A percentile compares a stretch with the other conserved stretches of the same genome.
Conservation (phyloP, 495 filamentous ascomycete species). For the Staphylotrichum tortipilum region DNA sequence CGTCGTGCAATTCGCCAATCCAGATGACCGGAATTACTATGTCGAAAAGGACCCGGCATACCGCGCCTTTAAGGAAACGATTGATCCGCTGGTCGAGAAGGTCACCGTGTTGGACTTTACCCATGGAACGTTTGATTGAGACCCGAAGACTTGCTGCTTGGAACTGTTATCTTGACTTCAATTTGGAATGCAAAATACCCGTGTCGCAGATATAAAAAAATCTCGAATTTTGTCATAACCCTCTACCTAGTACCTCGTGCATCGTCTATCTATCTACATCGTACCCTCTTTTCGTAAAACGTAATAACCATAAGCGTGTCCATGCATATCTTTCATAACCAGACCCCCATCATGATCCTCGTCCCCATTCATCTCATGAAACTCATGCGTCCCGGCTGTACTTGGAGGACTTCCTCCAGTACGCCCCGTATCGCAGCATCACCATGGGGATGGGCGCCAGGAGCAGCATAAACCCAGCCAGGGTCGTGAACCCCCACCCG, state of each 20-base stretch:
- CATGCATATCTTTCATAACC: neutral
- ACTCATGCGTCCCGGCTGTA: conserved; percentile 29
- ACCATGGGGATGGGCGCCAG: conserved; percentile 45
- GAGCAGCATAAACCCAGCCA: conserved; percentile 29
- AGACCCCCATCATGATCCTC: neutral
- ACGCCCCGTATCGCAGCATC: conserved; percentile 40
- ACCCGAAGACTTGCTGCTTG: too few species aligned
- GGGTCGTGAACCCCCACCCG: conserved; percentile 40
- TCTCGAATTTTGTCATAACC: too few species aligned
- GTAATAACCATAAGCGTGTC: neutral
- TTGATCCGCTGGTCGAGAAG: conserved; percentile 31
- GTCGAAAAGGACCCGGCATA: conserved; percentile 44
- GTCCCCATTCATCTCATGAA: neutral
- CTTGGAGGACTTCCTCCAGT: conserved; percentile 42
- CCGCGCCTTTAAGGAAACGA: conserved; percentile 32
- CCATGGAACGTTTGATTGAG: conserved; percentile 24
- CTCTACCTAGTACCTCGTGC: neutral
- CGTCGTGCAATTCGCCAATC: conserved; percentile 50
- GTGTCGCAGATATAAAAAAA: too few species aligned
- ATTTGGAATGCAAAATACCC: too few species aligned
- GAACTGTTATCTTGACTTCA: too few species aligned
- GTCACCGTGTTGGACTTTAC: conserved; percentile 39
- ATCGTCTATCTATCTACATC: neutral
- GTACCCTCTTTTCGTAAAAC: neutral
- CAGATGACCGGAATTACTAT: conserved; percentile 50